Conservation (phyloP, 352 stramenopile species). For the Phytopythium chamaehyphon region DNA sequence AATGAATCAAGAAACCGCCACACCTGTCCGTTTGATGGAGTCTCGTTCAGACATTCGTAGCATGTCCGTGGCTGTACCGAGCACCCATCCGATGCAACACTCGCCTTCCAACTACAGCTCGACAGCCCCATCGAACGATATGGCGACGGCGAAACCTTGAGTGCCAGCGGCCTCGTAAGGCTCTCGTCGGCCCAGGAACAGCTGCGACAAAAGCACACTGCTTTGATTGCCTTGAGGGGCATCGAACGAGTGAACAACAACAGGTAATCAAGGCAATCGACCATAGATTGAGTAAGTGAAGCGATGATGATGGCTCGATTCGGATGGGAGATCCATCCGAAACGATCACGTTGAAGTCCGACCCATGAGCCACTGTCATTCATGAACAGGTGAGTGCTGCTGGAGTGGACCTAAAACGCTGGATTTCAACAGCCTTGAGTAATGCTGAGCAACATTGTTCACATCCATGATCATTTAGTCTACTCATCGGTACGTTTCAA, state of each 20-base stretch:
- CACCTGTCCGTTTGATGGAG: slow-evolving; percentile 6
- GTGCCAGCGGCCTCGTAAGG: not conserved
- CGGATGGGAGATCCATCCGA: not conserved
- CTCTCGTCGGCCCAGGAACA: not conserved
- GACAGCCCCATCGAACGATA: not conserved
- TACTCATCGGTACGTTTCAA: too few relatives aligned
- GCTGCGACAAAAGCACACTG: not conserved
- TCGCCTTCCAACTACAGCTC: slow-evolving; percentile 5
- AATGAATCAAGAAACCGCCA: too few relatives aligned
- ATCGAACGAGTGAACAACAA: too few relatives aligned
- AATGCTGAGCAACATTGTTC: too few relatives aligned
- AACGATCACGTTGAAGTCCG: not conserved
- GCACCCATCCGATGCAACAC: not conserved
- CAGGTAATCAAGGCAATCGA: too few relatives aligned
- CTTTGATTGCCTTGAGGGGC: too few relatives aligned
- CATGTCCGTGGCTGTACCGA: slow-evolving; percentile 17
- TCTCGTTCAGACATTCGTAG: slow-evolving; percentile 25
- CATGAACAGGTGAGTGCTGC: too few relatives aligned
- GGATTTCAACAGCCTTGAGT: too few relatives aligned
- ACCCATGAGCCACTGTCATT: too few relatives aligned
- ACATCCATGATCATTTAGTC: too few relatives aligned
- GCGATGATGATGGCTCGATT: not conserved
- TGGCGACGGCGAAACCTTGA: not conserved
- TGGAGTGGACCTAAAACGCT: too few relatives aligned
- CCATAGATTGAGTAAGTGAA: too few relatives aligned